A percentile compares a stretch with the other conserved stretches of the same genome.
These are phyloP conservation scores for Microsporum canis DNA, from an alignment of 2,329 filamentous ascomycete genomes.

Conservation along the genomic window DNA sequence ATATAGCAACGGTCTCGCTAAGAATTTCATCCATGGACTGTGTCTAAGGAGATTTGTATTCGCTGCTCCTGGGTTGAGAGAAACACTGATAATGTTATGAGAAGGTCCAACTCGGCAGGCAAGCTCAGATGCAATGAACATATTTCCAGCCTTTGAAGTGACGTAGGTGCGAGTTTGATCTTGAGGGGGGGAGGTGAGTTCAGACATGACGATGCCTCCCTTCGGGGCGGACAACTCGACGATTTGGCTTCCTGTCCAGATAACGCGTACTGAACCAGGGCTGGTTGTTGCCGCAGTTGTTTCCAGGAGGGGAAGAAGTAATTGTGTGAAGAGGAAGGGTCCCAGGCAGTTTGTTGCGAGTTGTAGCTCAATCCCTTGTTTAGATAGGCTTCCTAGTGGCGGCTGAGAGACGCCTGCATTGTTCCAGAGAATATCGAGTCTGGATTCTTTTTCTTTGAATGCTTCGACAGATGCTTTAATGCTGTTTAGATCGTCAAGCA, in stretches of 20 bases:
- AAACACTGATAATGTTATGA: constrained; percentile 13
- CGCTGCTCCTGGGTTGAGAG: constrained; percentile 28
- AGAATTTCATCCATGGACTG: constrained; percentile 14
- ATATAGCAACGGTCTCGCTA: constrained; percentile 21
- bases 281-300: constrained; percentile 20
- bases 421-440: constrained; percentile 31
- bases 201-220: constrained; percentile 20
- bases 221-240: constrained; percentile 10
- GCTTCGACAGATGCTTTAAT: constrained; percentile 29
- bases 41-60: constrained; percentile 19
- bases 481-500: constrained; percentile 31
- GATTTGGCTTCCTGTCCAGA: constrained; percentile 21
- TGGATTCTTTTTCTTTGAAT: constrained; percentile 27
- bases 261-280: constrained; percentile 24
- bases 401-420: constrained; percentile 27
- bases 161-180: constrained; percentile 20
- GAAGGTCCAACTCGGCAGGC: constrained; percentile 17
- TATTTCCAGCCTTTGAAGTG: constrained; percentile 29
- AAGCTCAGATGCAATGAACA: constrained; percentile 25
- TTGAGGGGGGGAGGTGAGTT: constrained; percentile 16
- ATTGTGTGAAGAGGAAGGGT: constrained; percentile 31
- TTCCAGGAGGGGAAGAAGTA: constrained; percentile 27
- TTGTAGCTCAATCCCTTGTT: constrained; percentile 27
- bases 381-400: constrained; percentile 24
- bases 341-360: constrained; percentile 34